These are phyloP conservation scores for Aspergillus melleus DNA, from an alignment of 2,329 filamentous ascomycete species.

Conservation along the genomic window DNA sequence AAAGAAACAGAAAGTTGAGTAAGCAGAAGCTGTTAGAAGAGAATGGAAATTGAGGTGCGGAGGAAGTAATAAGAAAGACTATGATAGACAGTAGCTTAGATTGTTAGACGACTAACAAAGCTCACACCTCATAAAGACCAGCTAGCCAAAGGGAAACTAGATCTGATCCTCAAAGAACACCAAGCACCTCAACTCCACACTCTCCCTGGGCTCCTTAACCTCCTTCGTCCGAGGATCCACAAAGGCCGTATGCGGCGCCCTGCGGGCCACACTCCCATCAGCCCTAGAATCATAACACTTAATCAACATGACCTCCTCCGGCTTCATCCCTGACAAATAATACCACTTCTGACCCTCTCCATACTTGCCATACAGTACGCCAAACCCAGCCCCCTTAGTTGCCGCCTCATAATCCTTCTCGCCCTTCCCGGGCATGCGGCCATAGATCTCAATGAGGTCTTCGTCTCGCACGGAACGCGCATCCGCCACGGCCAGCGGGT, in stretches of 20 bases:
- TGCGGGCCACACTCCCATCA: background rate
- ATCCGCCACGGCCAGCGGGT: slow-evolving; percentile 6
- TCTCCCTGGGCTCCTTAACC: background rate
- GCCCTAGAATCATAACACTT: slow-evolving; percentile 6
- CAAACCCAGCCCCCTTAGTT: background rate
- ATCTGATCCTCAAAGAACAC: slow-evolving; percentile 1
- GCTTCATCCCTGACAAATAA: slow-evolving; percentile 5
- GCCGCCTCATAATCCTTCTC: background rate
- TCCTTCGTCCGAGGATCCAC: slow-evolving; percentile 1
- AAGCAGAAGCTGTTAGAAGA: no score
- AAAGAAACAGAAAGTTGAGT: no score
- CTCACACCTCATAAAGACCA: no score
- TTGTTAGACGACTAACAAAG: no score
- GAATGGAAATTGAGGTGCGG: no score
- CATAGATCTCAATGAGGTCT: slow-evolving; percentile 4
- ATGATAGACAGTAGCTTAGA: no score
- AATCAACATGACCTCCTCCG: slow-evolving; percentile 2
- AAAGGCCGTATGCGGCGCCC: slow-evolving; percentile 6
- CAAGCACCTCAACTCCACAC: slow-evolving; percentile 7
- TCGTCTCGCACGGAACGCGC: slow-evolving; percentile 1
- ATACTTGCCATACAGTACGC: slow-evolving; percentile 1
- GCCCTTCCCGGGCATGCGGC: background rate
- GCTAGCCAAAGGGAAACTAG: background rate
- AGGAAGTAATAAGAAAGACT: no score
- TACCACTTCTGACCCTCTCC: slow-evolving; percentile 4